Conservation (phyloP, 2,329 filamentous ascomycete genomes). For the Pestalotiopsis sp. region DNA sequence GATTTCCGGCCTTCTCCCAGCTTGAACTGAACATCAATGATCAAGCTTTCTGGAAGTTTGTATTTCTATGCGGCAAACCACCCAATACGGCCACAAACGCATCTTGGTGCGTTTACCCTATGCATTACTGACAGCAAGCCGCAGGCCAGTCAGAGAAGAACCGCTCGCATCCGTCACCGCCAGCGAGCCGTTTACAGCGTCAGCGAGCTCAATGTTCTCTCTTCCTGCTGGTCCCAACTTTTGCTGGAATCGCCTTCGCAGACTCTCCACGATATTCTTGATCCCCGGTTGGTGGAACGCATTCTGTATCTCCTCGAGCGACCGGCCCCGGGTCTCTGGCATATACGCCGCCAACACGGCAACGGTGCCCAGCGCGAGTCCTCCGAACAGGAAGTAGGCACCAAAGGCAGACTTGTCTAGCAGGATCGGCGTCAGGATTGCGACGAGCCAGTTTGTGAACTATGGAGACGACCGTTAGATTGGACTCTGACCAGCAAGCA, state of each 20-base stretch:
- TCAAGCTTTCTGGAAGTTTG: not conserved
- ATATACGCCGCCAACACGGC: slow-evolving; percentile 43
- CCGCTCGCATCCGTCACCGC: not conserved
- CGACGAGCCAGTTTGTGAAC: slow-evolving; percentile 44
- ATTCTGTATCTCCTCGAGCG: slow-evolving; percentile 50
- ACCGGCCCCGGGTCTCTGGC: slow-evolving; percentile 50
- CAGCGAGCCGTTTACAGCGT: not conserved
- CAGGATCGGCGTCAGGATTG: slow-evolving; percentile 27
- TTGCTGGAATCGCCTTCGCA: not conserved
- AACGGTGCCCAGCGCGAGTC: slow-evolving; percentile 38
- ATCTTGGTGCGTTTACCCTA: not conserved
- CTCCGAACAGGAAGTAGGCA: slow-evolving; percentile 48
- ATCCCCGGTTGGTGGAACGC: slow-evolving; percentile 36
- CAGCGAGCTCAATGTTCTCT: not conserved
- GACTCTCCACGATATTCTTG: not conserved
- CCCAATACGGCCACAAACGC: not conserved
- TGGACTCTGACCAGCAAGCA: not conserved
- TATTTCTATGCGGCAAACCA: not conserved
- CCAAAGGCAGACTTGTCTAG: slow-evolving; percentile 38
- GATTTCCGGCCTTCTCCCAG: too few species aligned
- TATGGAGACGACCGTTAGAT: slow-evolving; percentile 2
- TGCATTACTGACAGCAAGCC: not conserved
- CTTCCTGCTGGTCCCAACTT: not conserved
- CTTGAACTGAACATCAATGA: not conserved
- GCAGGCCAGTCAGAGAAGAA: not conserved